phyloP scores from a whole-genome alignment of 2,329 filamentous ascomycete genomes.

The Diaporthe helianthi region DNA sequence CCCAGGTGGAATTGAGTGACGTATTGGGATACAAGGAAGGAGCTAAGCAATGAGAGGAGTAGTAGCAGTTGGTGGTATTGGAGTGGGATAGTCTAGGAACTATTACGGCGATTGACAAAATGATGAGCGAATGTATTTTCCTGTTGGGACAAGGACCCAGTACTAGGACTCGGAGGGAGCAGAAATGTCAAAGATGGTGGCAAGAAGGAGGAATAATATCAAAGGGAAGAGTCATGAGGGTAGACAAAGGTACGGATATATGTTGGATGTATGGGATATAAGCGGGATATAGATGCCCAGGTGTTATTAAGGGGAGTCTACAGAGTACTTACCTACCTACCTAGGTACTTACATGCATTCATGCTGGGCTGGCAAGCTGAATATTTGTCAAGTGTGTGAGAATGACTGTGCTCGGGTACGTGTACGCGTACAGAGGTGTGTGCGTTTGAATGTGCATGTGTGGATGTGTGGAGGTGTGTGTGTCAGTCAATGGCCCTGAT shows the following conservation, averaged over 20 bases:
- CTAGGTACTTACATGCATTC: neutral
- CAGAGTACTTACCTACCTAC: neutral
- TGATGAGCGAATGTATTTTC: constrained; percentile 18
- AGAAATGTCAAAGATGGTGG: constrained; percentile 7
- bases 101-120: neutral
- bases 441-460: neutral
- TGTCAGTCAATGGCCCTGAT: constrained; percentile 2
- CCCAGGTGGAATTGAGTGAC: constrained; percentile 19
- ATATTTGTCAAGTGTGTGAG: neutral
- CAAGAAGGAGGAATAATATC: neutral
- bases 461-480: neutral
- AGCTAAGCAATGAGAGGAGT: constrained; percentile 14
- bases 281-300: neutral
- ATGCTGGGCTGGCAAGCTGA: neutral
- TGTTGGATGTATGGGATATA: constrained; percentile 10
- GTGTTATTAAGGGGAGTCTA: neutral
- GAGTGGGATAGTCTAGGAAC: neutral
- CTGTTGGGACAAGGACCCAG: neutral
- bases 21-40: constrained; percentile 7
- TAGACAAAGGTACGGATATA: neutral
- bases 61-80: constrained; percentile 3
- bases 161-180: neutral
- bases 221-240: neutral
- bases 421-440: neutral
- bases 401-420: constrained; percentile 1